Conservation (phyloP, 345 rosid genomes). For the Odontarrhena argentea region DNA sequence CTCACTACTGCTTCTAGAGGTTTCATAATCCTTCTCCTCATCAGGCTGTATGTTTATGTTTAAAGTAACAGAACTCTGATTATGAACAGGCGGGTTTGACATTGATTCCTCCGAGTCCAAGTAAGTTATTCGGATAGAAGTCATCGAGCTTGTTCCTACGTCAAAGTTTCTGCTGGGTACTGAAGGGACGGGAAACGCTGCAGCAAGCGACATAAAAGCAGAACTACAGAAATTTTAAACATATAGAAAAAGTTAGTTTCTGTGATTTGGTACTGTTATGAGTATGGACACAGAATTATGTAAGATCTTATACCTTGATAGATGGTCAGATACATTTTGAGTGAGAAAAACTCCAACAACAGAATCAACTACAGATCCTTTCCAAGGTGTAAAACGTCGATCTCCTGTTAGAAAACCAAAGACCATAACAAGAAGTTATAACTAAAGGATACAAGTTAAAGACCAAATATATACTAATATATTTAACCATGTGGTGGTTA, state of each 20-base stretch:
- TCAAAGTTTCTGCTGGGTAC: constrained; percentile 39
- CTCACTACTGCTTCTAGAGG: constrained; percentile 47
- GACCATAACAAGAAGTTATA: constrained; percentile 26
- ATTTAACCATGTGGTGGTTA: background rate
- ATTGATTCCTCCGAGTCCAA: constrained; percentile 56
- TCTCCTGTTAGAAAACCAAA: constrained; percentile 61
- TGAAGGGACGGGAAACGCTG: constrained; percentile 59
- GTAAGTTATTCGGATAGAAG: constrained; percentile 47
- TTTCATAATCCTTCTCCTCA: constrained; percentile 57
- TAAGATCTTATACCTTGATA: constrained; percentile 68
- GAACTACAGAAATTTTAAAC: constrained; percentile 56
- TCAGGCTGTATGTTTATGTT: constrained; percentile 37
- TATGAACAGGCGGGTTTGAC: constrained; percentile 45
- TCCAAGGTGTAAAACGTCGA: constrained; percentile 93
- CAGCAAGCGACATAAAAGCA: constrained; percentile 89
- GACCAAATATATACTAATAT: background rate
- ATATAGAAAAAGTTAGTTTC: constrained; percentile 22
- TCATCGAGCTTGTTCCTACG: constrained; percentile 45
- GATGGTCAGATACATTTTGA: constrained; percentile 95
- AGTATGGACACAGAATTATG: constrained; percentile 13
- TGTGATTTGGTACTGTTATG: constrained; percentile 11
- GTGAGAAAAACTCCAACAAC: constrained; percentile 97
- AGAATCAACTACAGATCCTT: constrained; percentile 96
- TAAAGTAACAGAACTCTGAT: constrained; percentile 51
- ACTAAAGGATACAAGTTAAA: constrained; percentile 5